Percentiles rank a stretch among this genome's conserved stretches.
Evolutionary conservation across 2,329 filamentous ascomycete genomes (phyloP).

Genomic region (Diaporthe sp.): DNA sequence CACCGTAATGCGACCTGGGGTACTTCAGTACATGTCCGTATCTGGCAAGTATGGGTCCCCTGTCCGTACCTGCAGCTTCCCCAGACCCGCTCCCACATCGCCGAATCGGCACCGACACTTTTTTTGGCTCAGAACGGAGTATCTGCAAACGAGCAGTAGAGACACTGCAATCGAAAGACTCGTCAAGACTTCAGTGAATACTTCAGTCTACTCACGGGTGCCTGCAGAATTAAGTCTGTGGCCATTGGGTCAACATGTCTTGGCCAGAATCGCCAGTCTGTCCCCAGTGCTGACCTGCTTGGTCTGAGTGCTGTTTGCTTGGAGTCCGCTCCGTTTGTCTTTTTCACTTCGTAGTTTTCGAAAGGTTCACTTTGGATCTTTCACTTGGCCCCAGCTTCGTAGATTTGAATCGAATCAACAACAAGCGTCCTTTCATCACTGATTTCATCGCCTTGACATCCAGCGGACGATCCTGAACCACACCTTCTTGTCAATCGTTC

Average conservation of each 20-base stretch:
- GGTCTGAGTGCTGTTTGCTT: not conserved
- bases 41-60: not conserved
- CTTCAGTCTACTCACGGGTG: not conserved
- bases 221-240: not conserved
- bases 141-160: conserved; percentile 21
- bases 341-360: not conserved
- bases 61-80: conserved; percentile 30
- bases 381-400: not conserved
- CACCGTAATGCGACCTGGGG: not conserved
- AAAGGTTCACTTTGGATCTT: not conserved
- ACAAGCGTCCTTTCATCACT: not conserved
- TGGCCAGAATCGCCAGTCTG: not conserved
- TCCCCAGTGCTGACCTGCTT: not conserved
- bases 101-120: conserved; percentile 27
- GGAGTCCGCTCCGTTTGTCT: not conserved
- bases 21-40: not conserved
- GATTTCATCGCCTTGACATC: not conserved
- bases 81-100: not conserved
- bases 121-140: not conserved
- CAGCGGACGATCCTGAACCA: not conserved
- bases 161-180: not conserved
- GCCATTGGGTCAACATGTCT: not conserved
- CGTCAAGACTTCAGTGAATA: not conserved
- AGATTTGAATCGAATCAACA: not conserved
- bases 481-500: not conserved